These are phyloP conservation scores for Alternaria novae-zelandiae DNA, from an alignment of 2,329 filamentous ascomycete genomes.

Conservation along the genomic window DNA sequence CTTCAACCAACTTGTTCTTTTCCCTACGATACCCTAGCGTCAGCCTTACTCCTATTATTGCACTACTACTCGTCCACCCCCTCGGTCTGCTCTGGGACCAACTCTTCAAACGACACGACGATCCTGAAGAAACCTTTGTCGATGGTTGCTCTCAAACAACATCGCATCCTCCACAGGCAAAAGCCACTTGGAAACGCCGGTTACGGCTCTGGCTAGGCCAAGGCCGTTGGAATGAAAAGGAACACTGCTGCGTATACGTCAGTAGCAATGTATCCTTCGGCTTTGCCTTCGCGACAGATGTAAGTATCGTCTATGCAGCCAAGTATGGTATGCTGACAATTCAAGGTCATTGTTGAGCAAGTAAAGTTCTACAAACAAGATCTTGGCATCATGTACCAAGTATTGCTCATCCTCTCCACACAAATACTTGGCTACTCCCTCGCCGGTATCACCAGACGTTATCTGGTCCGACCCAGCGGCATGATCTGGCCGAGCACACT, in stretches of 20 bases:
- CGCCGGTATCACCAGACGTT: slow-evolving; percentile 79
- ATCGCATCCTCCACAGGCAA: slow-evolving; percentile 17
- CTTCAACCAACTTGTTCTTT: slow-evolving; percentile 86
- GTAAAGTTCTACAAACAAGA: slow-evolving; percentile 88
- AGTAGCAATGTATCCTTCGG: slow-evolving; percentile 90
- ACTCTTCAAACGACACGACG: slow-evolving; percentile 66
- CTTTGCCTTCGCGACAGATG: slow-evolving; percentile 87
- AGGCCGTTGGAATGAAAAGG: slow-evolving; percentile 85
- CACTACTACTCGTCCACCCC: slow-evolving; percentile 82
- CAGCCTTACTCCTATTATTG: slow-evolving; percentile 87
- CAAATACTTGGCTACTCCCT: slow-evolving; percentile 88
- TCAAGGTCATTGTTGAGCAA: slow-evolving; percentile 82
- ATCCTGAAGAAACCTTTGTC: slow-evolving; percentile 63
- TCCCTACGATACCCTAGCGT: slow-evolving; percentile 89
- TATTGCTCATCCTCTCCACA: slow-evolving; percentile 83
- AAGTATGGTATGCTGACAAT: slow-evolving; percentile 14
- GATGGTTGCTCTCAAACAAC: slow-evolving; percentile 58
- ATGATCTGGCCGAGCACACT: slow-evolving; percentile 93
- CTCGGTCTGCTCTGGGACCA: slow-evolving; percentile 82
- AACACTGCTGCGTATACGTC: slow-evolving; percentile 87
- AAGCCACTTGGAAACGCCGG: slow-evolving; percentile 43
- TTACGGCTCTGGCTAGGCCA: slow-evolving; percentile 78
- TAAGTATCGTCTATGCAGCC: slow-evolving; percentile 34
- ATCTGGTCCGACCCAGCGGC: slow-evolving; percentile 81
- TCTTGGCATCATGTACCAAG: slow-evolving; percentile 75